Evolutionary conservation across 345 rosid species (phyloP), one percentile per base, ranked within the genome.

Genomic region (Eucalyptus sideroxylon): DNA sequence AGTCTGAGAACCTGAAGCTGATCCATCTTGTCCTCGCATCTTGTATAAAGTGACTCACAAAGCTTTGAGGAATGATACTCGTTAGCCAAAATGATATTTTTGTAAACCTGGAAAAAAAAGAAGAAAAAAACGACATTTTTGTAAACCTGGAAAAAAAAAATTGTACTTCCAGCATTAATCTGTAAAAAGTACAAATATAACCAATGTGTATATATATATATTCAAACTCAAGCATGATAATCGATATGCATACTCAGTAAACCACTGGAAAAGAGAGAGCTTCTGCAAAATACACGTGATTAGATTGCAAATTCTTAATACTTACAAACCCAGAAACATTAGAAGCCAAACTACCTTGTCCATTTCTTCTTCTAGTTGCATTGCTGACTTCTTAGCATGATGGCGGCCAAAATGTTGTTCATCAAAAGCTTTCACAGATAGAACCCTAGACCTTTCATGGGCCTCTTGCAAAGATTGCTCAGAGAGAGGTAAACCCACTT

Each of bases 21-120:
- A 94, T 98, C 99, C 99, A 98, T 97, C 91, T 91, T 95, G 92
- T 97, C 99, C 93, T 98, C 99, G 65, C 99, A 98, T 89, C 60
- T 95, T 65, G 96, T 93, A 91, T 95, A 98, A 62, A 96, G 90
- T 16, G 94, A 88, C 93, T 98, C 99, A 12, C 99, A 98, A 62
- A 96, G 96, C 93, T 95, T 98, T 62, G 99, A 94, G 31, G 99
- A 98, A 67, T 88, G 96, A 91, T 93, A 96, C 87, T 97, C 96
- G 88, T 98, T 98, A 26, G 95, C 95, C 93, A 98, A 89, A 88
- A 94, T 88, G 90, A 95, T 87, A 94, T 95, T 95, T 94, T 96
- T 94, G 59, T 92, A 92, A 47, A 91, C 98, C 99, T 98, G 72
- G 37, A 72, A 50, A 50, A 60, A 60, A 60, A 11, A 26, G 3